These are phyloP conservation scores for Krasilnikovozyma curviuscula DNA, from an alignment of 768 basidiomycete species.

Conservation along the genomic window DNA sequence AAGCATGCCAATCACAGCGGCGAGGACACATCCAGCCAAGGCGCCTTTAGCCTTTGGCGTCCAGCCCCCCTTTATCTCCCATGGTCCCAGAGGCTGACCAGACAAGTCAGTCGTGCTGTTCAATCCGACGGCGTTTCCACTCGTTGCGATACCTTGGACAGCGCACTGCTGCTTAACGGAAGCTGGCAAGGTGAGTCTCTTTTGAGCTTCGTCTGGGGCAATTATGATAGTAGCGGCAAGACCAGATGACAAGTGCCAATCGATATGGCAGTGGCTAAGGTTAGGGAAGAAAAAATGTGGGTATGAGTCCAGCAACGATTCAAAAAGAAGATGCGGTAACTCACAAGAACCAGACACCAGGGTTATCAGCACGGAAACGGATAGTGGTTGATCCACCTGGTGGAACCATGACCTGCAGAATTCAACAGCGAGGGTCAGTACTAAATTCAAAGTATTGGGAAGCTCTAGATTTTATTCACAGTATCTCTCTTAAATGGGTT, in stretches of 20 bases:
- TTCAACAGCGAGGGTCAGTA: background rate
- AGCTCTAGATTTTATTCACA: too few relatives aligned
- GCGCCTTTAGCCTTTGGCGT: constrained; percentile 24
- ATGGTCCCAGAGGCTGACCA: constrained; percentile 43
- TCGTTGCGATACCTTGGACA: constrained; percentile 36
- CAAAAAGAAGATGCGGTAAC: background rate
- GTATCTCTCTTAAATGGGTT: constrained; percentile 93
- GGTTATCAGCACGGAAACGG: constrained; percentile 72
- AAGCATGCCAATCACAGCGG: constrained; percentile 63
- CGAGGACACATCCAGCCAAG: constrained; percentile 48
- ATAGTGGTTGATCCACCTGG: constrained; percentile 42
- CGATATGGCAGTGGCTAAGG: constrained; percentile 7
- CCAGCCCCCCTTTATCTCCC: constrained; percentile 27
- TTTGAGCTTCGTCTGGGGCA: constrained; percentile 53
- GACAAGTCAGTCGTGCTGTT: constrained; percentile 45
- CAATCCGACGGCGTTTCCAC: constrained; percentile 77
- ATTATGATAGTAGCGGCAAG: constrained; percentile 70
- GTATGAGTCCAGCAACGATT: background rate
- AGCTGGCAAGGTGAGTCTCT: constrained; percentile 37
- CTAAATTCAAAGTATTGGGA: too few relatives aligned
- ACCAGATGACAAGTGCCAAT: constrained; percentile 31
- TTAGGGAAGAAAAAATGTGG: background rate
- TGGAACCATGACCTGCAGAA: constrained; percentile 1
- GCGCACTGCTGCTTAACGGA: constrained; percentile 52
- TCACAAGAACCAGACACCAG: constrained; percentile 46